phyloP scores from a whole-genome alignment of 2,329 filamentous ascomycete species.

The Lecanicillium sp. region DNA sequence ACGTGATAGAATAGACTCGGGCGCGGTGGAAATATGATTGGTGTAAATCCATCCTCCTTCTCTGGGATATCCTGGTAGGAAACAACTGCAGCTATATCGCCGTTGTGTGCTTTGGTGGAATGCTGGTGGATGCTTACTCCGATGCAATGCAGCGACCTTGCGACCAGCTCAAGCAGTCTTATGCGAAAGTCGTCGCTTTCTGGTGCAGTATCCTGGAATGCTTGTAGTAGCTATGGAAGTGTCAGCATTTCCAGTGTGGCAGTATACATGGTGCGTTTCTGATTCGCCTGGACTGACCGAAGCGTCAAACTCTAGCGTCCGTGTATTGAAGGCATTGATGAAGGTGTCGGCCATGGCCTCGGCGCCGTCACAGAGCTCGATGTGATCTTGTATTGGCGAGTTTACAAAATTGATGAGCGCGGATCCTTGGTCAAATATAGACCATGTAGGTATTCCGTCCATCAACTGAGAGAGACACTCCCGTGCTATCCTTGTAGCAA shows the following conservation, averaged over 20 bases:
- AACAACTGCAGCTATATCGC: not conserved
- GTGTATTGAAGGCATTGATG: not conserved
- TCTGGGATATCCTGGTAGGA: not conserved
- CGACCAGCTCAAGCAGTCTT: slow-evolving; percentile 1
- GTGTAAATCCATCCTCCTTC: not conserved
- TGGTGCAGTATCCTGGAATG: not conserved
- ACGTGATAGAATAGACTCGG: not conserved
- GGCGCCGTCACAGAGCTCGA: not conserved
- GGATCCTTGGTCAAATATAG: not conserved
- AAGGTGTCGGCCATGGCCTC: not conserved
- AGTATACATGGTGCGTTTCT: no score
- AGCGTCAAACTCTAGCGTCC: not conserved
- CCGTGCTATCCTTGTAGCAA: not conserved
- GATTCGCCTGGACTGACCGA: no score
- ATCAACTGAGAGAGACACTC: slow-evolving; percentile 3
- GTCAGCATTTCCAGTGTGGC: no score
- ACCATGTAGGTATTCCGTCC: not conserved
- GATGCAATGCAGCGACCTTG: slow-evolving; percentile 1
- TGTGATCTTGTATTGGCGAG: not conserved
- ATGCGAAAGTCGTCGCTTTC: not conserved
- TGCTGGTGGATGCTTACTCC: slow-evolving; percentile 4
- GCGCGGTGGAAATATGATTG: no score
- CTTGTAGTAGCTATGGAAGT: not conserved
- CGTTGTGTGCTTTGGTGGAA: not conserved
- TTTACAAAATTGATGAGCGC: not conserved